Conservation (phyloP, 192 early-diverging fungal genomes). For the Irineochytrium annulatum region DNA sequence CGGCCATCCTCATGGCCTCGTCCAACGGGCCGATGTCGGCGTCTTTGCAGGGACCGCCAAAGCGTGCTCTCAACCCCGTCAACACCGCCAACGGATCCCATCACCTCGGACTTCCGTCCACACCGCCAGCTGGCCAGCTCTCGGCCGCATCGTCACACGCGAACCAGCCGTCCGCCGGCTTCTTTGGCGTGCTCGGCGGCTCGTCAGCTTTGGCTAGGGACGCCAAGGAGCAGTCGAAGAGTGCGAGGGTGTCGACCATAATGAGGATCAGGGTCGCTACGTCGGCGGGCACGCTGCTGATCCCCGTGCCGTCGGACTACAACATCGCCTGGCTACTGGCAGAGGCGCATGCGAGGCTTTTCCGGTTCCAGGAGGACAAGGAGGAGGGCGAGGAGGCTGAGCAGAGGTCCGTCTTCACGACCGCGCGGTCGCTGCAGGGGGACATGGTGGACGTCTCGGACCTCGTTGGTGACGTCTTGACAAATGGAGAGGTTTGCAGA, state of each 20-base stretch:
- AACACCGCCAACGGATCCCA: too few relatives aligned
- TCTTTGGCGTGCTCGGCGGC: too few relatives aligned
- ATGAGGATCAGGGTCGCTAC: conserved; percentile 1
- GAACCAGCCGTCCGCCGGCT: too few relatives aligned
- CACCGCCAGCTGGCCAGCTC: too few relatives aligned
- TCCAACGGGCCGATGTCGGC: too few relatives aligned
- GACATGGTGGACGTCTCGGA: not conserved
- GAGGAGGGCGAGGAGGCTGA: not conserved
- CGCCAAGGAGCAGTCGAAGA: not conserved
- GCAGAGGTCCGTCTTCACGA: not conserved
- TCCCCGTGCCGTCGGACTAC: not conserved
- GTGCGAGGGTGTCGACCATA: not conserved
- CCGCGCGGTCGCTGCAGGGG: not conserved
- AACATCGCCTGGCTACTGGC: conserved; percentile 2
- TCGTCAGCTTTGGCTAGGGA: too few relatives aligned
- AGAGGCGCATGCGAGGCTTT: not conserved
- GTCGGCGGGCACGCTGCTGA: not conserved
- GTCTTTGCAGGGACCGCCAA: too few relatives aligned
- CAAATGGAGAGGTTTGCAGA: not conserved
- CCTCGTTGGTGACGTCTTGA: conserved; percentile 1
- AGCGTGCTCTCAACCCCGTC: too few relatives aligned
- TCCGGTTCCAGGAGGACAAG: not conserved
- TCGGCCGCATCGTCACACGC: too few relatives aligned
- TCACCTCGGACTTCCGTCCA: too few relatives aligned
- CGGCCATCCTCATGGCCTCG: too few relatives aligned